Evolutionary conservation across 106 monocot genomes (phyloP).

Genomic region (Gastrodia elata): DNA sequence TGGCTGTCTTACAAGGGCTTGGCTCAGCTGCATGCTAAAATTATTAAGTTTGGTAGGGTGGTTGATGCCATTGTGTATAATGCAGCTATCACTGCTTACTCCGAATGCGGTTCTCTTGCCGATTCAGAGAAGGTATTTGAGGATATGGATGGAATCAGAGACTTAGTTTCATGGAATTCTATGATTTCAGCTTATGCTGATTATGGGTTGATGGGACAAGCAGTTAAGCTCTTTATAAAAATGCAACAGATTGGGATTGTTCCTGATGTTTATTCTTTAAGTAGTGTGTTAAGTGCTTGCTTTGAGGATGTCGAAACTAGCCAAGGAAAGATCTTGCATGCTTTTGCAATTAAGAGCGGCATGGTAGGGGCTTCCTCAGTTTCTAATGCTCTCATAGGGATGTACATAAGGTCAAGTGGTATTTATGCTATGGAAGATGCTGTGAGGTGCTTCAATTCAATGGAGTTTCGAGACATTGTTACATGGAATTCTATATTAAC

Average conservation of each 20-base stretch:
- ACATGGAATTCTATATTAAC: constrained; percentile 78
- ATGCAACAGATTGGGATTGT: constrained; percentile 29
- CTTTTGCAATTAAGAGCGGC: constrained; percentile 37
- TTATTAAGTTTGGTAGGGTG: constrained; percentile 35
- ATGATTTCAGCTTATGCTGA: constrained; percentile 53
- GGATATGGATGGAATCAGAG: constrained; percentile 23
- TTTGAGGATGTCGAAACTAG: constrained; percentile 14
- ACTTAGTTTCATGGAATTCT: constrained; percentile 70
- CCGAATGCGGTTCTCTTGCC: constrained; percentile 28
- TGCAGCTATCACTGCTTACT: constrained; percentile 60
- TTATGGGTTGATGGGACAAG: constrained; percentile 18
- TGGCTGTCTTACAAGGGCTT: constrained; percentile 10
- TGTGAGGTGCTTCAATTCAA: constrained; percentile 37
- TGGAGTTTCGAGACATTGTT: constrained; percentile 43
- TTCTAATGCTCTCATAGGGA: constrained; percentile 52
- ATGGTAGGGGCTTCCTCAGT: constrained; percentile 22
- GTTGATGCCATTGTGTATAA: constrained; percentile 39
- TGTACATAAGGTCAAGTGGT: constrained; percentile 46
- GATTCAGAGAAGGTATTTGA: constrained; percentile 52
- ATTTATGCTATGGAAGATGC: constrained; percentile 36
- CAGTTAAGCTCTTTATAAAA: constrained; percentile 32
- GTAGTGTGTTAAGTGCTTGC: constrained; percentile 53
- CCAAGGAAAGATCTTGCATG: constrained; percentile 45
- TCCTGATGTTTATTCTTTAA: constrained; percentile 57
- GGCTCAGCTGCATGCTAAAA: constrained; percentile 45